Evolutionary conservation across 805 yeast genomes (phyloP).

Genomic region (Suhomyces sp.): DNA sequence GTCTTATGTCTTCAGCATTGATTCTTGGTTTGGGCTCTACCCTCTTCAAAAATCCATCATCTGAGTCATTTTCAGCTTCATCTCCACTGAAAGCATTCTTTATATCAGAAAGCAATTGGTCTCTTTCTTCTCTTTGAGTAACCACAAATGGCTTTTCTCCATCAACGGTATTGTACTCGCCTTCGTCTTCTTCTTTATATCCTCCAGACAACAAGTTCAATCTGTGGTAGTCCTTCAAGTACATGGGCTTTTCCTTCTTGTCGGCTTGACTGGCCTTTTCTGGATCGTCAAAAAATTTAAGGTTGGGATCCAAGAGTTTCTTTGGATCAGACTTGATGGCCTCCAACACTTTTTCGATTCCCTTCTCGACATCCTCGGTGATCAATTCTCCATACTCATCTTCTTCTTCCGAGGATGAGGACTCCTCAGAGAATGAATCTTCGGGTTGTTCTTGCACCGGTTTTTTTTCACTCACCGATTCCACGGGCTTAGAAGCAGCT

Average conservation of each 20-base stretch:
- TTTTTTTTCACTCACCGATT: conserved; percentile 14
- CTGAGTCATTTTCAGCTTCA: conserved; percentile 46
- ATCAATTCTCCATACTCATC: conserved; percentile 88
- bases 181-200: conserved; percentile 53
- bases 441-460: conserved; percentile 18
- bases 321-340: conserved; percentile 71
- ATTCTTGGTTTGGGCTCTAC: conserved; percentile 31
- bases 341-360: conserved; percentile 66
- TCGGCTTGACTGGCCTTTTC: conserved; percentile 33
- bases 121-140: conserved; percentile 73
- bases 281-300: conserved; percentile 70
- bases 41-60: conserved; percentile 55
- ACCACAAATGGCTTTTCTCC: conserved; percentile 68
- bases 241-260: conserved; percentile 60
- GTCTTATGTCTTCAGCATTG: conserved; percentile 22
- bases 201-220: conserved; percentile 71
- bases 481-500: conserved; percentile 8
- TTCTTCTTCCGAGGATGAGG: conserved; percentile 62
- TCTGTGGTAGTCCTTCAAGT: conserved; percentile 90
- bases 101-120: conserved; percentile 72
- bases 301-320: conserved; percentile 61
- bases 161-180: conserved; percentile 42
- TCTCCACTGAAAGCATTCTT: conserved; percentile 55
- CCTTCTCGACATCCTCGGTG: conserved; percentile 81
- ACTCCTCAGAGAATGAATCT: conserved; percentile 30